Conservation (phyloP, 495 filamentous ascomycete genomes). For the Friedmanniomyces simplex region DNA sequence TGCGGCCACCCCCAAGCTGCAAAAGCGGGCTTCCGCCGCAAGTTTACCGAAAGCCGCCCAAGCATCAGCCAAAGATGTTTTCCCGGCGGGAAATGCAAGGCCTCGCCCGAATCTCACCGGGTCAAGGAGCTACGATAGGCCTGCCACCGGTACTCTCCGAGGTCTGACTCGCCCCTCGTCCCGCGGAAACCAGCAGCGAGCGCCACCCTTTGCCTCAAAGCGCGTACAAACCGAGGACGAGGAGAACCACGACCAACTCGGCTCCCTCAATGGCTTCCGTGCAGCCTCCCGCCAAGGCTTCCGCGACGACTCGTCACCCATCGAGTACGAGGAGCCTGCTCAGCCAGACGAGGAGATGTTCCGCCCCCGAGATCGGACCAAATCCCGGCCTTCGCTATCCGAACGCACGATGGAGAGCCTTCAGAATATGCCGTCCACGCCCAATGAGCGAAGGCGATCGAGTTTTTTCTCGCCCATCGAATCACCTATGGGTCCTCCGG, state of each 20-base stretch:
- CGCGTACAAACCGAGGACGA: conserved; percentile 10
- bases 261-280: conserved; percentile 21
- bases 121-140: not conserved
- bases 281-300: conserved; percentile 24
- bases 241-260: conserved; percentile 23
- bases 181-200: conserved; percentile 10
- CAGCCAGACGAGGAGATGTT: conserved; percentile 9
- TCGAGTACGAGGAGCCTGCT: conserved; percentile 4
- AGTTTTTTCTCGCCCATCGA: conserved; percentile 48
- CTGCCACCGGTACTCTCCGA: not conserved
- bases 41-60: not conserved
- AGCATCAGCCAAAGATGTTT: not conserved
- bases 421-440: conserved; percentile 53
- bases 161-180: conserved; percentile 9
- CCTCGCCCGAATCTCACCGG: not conserved
- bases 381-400: conserved; percentile 46
- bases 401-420: conserved; percentile 62
- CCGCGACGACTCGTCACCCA: conserved; percentile 13
- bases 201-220: not conserved
- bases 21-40: conserved; percentile 1
- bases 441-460: conserved; percentile 47
- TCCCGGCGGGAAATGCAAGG: not conserved
- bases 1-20: conserved; percentile 7
- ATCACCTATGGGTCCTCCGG: conserved; percentile 46
- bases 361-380: conserved; percentile 17